Conservation (phyloP, 495 filamentous ascomycete genomes). For the Penicillium lividum region DNA sequence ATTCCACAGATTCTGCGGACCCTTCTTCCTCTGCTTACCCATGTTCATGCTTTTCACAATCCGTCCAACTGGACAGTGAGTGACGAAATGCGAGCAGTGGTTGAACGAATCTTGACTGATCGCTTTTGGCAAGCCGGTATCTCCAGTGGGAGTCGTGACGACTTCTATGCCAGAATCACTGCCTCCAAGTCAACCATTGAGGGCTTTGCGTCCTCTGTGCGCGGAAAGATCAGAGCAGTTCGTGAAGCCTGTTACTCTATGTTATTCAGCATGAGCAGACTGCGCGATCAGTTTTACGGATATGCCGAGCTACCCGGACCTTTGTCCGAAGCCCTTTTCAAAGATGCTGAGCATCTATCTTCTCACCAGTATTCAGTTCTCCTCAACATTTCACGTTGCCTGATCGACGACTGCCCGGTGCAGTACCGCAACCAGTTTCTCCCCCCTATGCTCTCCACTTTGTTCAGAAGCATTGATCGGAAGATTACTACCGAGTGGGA, state of each 20-base stretch:
- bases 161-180: constrained; percentile 90
- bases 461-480: constrained; percentile 81
- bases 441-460: constrained; percentile 76
- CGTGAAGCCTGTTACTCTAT: constrained; percentile 92
- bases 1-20: constrained; percentile 84
- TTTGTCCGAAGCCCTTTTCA: constrained; percentile 79
- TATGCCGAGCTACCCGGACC: constrained; percentile 81
- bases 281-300: constrained; percentile 87
- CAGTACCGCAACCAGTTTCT: constrained; percentile 76
- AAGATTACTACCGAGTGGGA: constrained; percentile 89
- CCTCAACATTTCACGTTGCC: constrained; percentile 77
- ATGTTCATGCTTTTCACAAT: constrained; percentile 94
- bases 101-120: constrained; percentile 84
- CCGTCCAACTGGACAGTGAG: constrained; percentile 83
- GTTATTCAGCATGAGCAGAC: constrained; percentile 85
- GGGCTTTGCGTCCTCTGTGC: constrained; percentile 89
- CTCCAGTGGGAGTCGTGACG: constrained; percentile 88
- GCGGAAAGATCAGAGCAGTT: constrained; percentile 82
- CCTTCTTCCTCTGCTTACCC: constrained; percentile 80
- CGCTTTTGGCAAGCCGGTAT: constrained; percentile 99
- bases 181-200: constrained; percentile 87
- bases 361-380: constrained; percentile 91
- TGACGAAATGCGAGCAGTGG: constrained; percentile 71
- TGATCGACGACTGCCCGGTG: constrained; percentile 89
- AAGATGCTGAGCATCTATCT: constrained; percentile 80